A percentile compares a stretch with the other conserved stretches of the same genome.
These are phyloP conservation scores for Tothia fuscella DNA, from an alignment of 2,329 filamentous ascomycete genomes.

Conservation along the genomic window DNA sequence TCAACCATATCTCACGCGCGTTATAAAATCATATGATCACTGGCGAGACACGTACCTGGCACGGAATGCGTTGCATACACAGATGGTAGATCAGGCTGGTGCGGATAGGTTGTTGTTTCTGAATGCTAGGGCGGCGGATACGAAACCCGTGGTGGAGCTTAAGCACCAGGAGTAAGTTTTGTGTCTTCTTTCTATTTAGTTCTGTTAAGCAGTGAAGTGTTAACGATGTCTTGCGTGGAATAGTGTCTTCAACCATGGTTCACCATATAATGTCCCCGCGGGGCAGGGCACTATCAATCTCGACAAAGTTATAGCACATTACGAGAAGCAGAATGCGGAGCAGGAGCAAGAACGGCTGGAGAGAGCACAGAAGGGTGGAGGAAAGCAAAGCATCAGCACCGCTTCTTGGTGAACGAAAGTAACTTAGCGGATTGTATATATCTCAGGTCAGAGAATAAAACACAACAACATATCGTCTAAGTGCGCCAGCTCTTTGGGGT, in stretches of 20 bases:
- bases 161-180: constrained; percentile 8
- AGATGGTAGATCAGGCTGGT: constrained; percentile 9
- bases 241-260: constrained; percentile 6
- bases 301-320: constrained; percentile 5
- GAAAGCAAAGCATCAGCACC: no score
- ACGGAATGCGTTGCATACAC: constrained; percentile 9
- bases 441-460: no score
- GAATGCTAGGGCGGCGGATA: constrained; percentile 1
- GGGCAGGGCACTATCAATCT: constrained; percentile 6
- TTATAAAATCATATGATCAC: constrained; percentile 2
- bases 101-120: constrained; percentile 5
- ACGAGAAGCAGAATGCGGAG: constrained; percentile 10
- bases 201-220: neutral
- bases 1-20: constrained; percentile 5
- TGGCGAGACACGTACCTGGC: constrained; percentile 1
- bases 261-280: constrained; percentile 5
- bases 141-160: neutral
- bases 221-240: no score
- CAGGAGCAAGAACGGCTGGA: constrained; percentile 5
- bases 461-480: no score
- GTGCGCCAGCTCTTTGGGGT: no score
- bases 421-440: no score
- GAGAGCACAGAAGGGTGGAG: neutral
- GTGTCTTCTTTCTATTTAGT: no score
- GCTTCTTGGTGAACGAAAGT: no score